A percentile compares a stretch with the other conserved stretches of the same genome.
These are phyloP conservation scores for Corymbia citriodora DNA, from an alignment of 441 rosid species.

Conservation along the genomic window DNA sequence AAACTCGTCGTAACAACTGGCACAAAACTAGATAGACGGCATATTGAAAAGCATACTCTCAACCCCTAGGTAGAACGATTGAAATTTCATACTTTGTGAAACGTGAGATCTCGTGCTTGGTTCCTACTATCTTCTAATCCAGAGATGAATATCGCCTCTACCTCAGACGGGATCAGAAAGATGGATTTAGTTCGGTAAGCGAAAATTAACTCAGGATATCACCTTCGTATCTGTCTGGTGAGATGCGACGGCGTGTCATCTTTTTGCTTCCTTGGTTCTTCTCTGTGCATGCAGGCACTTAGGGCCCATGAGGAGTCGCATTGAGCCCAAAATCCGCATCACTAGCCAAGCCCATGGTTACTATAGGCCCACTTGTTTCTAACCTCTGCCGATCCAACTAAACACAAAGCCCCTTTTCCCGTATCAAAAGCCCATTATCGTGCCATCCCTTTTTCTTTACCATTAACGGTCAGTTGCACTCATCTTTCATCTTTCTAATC, in stretches of 20 bases:
- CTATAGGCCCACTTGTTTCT: background rate
- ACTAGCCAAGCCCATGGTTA: background rate
- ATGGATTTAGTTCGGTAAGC: background rate
- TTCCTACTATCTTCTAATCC: background rate
- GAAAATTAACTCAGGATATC: background rate
- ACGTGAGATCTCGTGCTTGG: fast-evolving
- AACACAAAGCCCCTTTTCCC: background rate
- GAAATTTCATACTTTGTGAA: background rate
- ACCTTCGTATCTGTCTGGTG: background rate
- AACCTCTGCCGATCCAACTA: background rate
- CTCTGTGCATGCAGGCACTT: background rate
- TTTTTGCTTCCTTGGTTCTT: background rate
- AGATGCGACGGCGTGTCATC: background rate
- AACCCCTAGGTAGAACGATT: too few relatives aligned
- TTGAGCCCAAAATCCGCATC: background rate
- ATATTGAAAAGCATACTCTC: too few relatives aligned
- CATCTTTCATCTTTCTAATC: background rate
- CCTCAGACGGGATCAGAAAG: background rate
- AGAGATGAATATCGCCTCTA: background rate
- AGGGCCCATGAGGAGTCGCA: background rate
- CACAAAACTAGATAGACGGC: too few relatives aligned
- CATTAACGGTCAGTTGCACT: background rate
- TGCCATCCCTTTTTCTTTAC: background rate
- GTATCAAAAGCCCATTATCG: background rate
- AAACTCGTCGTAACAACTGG: background rate